Conservation (phyloP, 768 basidiomycete genomes). For the Steccherinum ochraceum region DNA sequence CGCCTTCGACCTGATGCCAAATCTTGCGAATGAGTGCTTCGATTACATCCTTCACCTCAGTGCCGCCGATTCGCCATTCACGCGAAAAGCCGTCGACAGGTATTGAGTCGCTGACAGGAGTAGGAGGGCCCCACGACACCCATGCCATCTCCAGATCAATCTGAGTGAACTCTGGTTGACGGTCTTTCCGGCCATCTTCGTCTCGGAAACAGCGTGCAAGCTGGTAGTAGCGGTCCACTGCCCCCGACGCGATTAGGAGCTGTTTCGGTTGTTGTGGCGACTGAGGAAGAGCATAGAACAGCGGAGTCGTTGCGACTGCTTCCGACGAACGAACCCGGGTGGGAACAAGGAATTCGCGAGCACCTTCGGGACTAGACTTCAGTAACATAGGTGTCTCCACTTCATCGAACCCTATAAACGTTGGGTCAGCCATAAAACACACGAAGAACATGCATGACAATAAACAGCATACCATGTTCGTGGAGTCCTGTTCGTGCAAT, state of each 20-base stretch:
- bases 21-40: constrained; percentile 69
- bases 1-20: constrained; percentile 66
- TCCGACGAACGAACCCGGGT: constrained; percentile 40
- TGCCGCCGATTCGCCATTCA: constrained; percentile 81
- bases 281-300: constrained; percentile 88
- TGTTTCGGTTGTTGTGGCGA: constrained; percentile 97
- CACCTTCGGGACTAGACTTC: constrained; percentile 90
- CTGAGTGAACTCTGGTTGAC: constrained; percentile 97
- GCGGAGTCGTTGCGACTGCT: constrained; percentile 17
- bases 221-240: constrained; percentile 87
- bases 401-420: constrained; percentile 71
- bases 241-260: constrained; percentile 84
- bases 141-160: constrained; percentile 96
- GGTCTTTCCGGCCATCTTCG: constrained; percentile 90
- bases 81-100: neutral
- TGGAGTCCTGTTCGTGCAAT: constrained; percentile 68
- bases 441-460: neutral
- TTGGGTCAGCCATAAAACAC: constrained; percentile 6
- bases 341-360: constrained; percentile 89
- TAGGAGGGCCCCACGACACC: constrained; percentile 63
- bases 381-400: constrained; percentile 91
- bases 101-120: constrained; percentile 3
- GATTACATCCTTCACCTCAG: constrained; percentile 72
- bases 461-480: constrained; percentile 53
- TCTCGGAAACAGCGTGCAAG: constrained; percentile 93